Conservation (phyloP, 2,329 filamentous ascomycete genomes). For the Aspergillus pseudoterreus region DNA sequence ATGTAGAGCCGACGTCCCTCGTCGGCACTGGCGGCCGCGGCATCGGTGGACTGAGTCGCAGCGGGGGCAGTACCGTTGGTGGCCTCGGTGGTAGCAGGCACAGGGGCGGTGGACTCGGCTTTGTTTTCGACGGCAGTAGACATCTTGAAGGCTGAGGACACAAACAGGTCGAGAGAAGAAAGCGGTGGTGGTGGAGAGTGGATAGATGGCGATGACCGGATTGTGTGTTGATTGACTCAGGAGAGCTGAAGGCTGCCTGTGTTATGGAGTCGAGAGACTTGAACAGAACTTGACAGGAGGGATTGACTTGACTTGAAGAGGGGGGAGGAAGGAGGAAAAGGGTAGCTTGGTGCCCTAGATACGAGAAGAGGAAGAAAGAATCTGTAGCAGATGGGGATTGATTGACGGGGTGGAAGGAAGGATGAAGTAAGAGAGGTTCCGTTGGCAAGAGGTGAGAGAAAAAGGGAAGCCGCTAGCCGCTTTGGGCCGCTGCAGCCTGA, state of each 20-base stretch:
- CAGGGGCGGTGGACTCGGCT: slow-evolving; percentile 46
- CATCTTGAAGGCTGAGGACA: slow-evolving; percentile 62
- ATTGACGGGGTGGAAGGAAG: slow-evolving; percentile 21
- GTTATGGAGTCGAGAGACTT: slow-evolving; percentile 3
- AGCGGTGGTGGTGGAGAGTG: slow-evolving; percentile 30
- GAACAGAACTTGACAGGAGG: background rate
- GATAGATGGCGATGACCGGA: slow-evolving; percentile 26
- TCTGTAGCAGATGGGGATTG: slow-evolving; percentile 17
- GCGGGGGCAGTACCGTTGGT: slow-evolving; percentile 60
- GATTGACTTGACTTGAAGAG: slow-evolving; percentile 50
- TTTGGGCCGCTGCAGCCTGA: slow-evolving; percentile 1
- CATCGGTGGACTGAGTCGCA: slow-evolving; percentile 71
- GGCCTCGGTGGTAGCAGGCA: slow-evolving; percentile 58
- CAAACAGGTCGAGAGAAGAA: slow-evolving; percentile 26
- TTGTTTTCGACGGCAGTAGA: slow-evolving; percentile 73
- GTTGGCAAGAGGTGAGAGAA: slow-evolving; percentile 22
- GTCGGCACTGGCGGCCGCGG: slow-evolving; percentile 92
- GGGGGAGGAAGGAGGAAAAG: slow-evolving; percentile 58
- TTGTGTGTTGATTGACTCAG: slow-evolving; percentile 60
- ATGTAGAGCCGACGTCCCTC: slow-evolving; percentile 99
- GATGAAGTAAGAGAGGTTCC: slow-evolving; percentile 12
- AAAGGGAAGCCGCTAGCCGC: slow-evolving; percentile 17
- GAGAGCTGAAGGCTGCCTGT: slow-evolving; percentile 48
- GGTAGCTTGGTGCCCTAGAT: slow-evolving; percentile 90
- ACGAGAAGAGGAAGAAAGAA: slow-evolving; percentile 32